Evolutionary conservation across 208 protist genomes (phyloP), one percentile per base, ranked within the genome.

Genomic region (Balamuthia mandrillaris): DNA sequence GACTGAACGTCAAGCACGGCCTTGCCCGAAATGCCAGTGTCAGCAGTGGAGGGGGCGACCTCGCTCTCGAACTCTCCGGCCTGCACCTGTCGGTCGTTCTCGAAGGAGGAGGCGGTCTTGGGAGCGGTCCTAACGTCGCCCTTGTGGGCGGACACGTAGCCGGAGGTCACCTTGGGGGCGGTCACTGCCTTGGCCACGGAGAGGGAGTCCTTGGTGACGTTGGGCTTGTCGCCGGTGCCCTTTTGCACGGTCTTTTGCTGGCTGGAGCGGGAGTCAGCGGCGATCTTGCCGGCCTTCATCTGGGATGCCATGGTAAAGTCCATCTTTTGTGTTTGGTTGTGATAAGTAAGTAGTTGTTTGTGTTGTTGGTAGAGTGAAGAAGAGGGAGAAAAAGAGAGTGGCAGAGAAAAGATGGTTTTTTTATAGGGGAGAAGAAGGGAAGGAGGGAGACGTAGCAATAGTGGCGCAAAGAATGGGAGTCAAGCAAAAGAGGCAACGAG

Each of bases 221-320:
- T 42, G 16, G 68, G 68, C 68, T 78, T 78, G 45, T 33, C 68
- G 16, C 68, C 68, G 0, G 68, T 18, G 21, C 68, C 68, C 68
- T 78, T 78, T 35, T 78, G 68, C 45, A 78, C 45, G 1, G 68
- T 39, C 3, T 42, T 78, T 49, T 78, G 68, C 68, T 78, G 68
- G 31, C 45, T 60, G 1, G 68, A 12, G 10, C 68, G 68, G 21
- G 68, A 42, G 68, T 78, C 68, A 42, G 52, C 58, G 68, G 68
- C 68, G 33, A 78, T 78, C 68, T 78, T 78, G 47, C 68, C 68
- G 21, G 68, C 68, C 68, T 78, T 78, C 68, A 78, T 51, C 45
- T 78, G 68, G 6, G 68, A 78, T 60, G 68, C 68, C 68, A 78
- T 78, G 27, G 68, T 78, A 35, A 78, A 78, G 68, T 78, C 42